phyloP scores from a whole-genome alignment of 2,329 filamentous ascomycete species.

The Sclerotinia minor region DNA sequence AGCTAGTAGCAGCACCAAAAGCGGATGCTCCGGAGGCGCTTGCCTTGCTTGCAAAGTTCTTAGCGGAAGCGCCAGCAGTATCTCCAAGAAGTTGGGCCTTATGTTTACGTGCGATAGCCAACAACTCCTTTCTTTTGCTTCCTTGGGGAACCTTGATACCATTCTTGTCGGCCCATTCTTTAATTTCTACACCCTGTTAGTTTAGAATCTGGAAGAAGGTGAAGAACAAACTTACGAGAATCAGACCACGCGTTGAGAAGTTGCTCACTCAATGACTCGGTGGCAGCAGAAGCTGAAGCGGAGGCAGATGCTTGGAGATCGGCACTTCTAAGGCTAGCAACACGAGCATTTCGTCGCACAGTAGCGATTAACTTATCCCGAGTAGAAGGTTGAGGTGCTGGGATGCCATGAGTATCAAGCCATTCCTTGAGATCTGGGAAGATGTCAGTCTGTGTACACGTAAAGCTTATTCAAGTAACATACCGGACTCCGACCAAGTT shows the following conservation, averaged over 20 bases:
- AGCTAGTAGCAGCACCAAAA: slow-evolving; percentile 71
- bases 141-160: slow-evolving; percentile 87
- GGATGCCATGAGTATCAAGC: slow-evolving; percentile 85
- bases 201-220: not conserved
- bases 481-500: slow-evolving; percentile 76
- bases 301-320: slow-evolving; percentile 60
- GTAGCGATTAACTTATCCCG: slow-evolving; percentile 87
- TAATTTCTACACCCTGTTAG: slow-evolving; percentile 59
- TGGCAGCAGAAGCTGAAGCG: slow-evolving; percentile 66
- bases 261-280: slow-evolving; percentile 75
- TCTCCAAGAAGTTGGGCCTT: slow-evolving; percentile 71
- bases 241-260: slow-evolving; percentile 91
- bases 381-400: slow-evolving; percentile 77
- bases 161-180: slow-evolving; percentile 92
- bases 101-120: slow-evolving; percentile 87
- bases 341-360: slow-evolving; percentile 85
- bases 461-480: not conserved
- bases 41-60: slow-evolving; percentile 70
- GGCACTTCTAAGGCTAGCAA: slow-evolving; percentile 70
- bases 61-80: slow-evolving; percentile 56
- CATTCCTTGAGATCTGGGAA: slow-evolving; percentile 79
- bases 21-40: slow-evolving; percentile 61
- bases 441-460: slow-evolving; percentile 26
- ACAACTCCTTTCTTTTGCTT: slow-evolving; percentile 80
- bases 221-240: slow-evolving; percentile 45